Base-by-base conservation (phyloP, 768 basidiomycete genomes). In the Sporobolomyces roseus region DNA sequence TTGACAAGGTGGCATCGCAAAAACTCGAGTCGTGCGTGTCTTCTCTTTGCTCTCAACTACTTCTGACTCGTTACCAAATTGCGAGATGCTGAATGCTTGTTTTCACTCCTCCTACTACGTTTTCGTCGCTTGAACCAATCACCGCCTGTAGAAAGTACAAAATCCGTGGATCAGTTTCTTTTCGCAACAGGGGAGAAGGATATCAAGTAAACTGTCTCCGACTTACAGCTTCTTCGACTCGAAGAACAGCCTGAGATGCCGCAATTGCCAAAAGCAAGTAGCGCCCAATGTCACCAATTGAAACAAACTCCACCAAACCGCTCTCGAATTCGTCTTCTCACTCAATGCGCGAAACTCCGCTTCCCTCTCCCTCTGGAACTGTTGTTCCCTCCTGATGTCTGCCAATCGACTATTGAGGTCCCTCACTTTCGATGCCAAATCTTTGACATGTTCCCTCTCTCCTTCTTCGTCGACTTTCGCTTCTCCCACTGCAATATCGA, bases 341-440 rank as follows among this genome's bases (percentile, higher is more conserved):
- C 90, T 93, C 70, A 97, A 79, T 79, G 92, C 81, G 45, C 96
- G 82, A 77, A 89, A 99, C 74, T 90, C 88, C 16, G 89, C 83
- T 80, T 99, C 96, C 72, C 96, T 83, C 80, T 99, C 94, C 49
- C 96, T 84, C 81, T 98, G 94, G 77, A 97, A 99, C 79, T 93
- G 90, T 80, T 99, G 96, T 80, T 98, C 96, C 30, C 92, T 83
- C 52, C 91, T 84, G 63, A 98, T 88, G 75, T 94, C 92, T 78
- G 90, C 90, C 55, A 99, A 82, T 79, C 92, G 94, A 76, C 86
- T 84, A 80, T 98, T 99, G 69, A 99, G 82, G 75, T 98, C 96
- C 32, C 91, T 87, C 63, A 99, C 83, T 79, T 91, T 91, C 54
- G 83, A 77, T 0, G 90, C 88, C 41, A 93, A 81, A 74, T 89